These are phyloP conservation scores for Scleroderma citrinum DNA, from an alignment of 768 basidiomycete genomes.

Conservation along the genomic window DNA sequence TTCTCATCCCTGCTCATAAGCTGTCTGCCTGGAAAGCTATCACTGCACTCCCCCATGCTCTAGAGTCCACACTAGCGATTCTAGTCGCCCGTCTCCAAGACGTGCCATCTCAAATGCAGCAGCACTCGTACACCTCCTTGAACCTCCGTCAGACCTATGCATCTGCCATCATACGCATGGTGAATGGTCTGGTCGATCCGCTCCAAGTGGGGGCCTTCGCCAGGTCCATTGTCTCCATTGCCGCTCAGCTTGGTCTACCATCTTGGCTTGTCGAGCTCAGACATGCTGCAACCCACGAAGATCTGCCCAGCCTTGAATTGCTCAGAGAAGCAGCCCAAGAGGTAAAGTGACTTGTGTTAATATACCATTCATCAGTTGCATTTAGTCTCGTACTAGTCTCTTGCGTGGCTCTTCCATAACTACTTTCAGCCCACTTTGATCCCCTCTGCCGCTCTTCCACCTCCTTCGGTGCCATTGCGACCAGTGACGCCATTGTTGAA, in stretches of 20 bases:
- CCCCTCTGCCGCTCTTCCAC: slow-evolving; percentile 36
- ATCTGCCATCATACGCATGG: slow-evolving; percentile 76
- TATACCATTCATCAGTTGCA: neutral
- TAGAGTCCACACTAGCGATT: slow-evolving; percentile 66
- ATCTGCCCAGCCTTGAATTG: slow-evolving; percentile 77
- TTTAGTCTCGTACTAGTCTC: slow-evolving; percentile 44
- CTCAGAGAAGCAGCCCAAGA: slow-evolving; percentile 73
- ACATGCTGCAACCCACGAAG: slow-evolving; percentile 95
- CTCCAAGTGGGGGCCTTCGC: slow-evolving; percentile 87
- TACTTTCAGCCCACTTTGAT: slow-evolving; percentile 79
- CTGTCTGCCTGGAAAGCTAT: slow-evolving; percentile 76
- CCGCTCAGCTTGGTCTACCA: slow-evolving; percentile 80
- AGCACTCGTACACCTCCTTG: slow-evolving; percentile 32
- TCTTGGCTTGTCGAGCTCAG: slow-evolving; percentile 87
- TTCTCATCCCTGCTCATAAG: slow-evolving; percentile 30
- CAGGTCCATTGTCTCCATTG: slow-evolving; percentile 84
- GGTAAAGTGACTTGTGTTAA: slow-evolving; percentile 33
- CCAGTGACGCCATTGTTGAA: slow-evolving; percentile 64
- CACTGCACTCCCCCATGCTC: slow-evolving; percentile 72
- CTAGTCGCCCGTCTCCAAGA: slow-evolving; percentile 60
- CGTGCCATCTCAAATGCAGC: slow-evolving; percentile 13
- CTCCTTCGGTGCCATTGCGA: slow-evolving; percentile 36
- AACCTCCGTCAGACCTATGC: slow-evolving; percentile 73
- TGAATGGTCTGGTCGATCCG: slow-evolving; percentile 94
- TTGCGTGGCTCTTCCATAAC: slow-evolving; percentile 77